Evolutionary conservation across 805 yeast species (phyloP).

Genomic region (Hanseniaspora meyeri): DNA sequence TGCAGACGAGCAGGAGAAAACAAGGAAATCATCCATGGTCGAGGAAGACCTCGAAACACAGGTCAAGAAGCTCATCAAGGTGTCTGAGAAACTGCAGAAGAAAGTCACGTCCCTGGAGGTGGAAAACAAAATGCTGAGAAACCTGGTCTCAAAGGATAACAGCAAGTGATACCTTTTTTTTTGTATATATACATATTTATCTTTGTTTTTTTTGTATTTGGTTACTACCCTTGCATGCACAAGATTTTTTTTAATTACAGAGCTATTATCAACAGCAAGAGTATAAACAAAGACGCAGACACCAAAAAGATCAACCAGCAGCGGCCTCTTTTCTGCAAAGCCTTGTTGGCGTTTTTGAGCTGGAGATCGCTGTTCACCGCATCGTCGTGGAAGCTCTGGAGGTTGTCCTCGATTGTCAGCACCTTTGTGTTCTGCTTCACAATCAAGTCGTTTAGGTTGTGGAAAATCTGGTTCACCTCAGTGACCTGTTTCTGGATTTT

Average conservation of each 20-base stretch:
- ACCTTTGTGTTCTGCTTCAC: constrained; percentile 75
- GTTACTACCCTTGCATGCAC: too few species aligned
- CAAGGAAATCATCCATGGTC: constrained; percentile 55
- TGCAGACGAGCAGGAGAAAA: constrained; percentile 38
- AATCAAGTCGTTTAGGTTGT: constrained; percentile 66
- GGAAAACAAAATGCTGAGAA: constrained; percentile 80
- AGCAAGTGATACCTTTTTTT: constrained; percentile 21
- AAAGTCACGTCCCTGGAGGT: constrained; percentile 75
- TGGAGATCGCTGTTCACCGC: constrained; percentile 62
- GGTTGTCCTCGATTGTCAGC: constrained; percentile 72
- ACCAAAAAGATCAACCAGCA: constrained; percentile 61
- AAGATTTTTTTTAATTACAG: constrained; percentile 19
- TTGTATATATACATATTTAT: too few species aligned
- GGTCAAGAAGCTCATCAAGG: constrained; percentile 58
- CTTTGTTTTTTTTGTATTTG: too few species aligned
- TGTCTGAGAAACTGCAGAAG: constrained; percentile 52
- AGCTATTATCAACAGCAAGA: constrained; percentile 47
- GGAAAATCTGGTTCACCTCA: constrained; percentile 76
- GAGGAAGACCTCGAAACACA: constrained; percentile 70
- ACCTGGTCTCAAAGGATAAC: constrained; percentile 71
- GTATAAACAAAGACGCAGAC: constrained; percentile 44
- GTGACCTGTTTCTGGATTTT: constrained; percentile 65
- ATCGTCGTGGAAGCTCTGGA: constrained; percentile 49
- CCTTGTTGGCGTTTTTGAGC: constrained; percentile 58
- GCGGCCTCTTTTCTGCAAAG: constrained; percentile 55